Evolutionary conservation across 2,329 filamentous ascomycete genomes (phyloP).

Genomic region (Aureobasidium uvarum): DNA sequence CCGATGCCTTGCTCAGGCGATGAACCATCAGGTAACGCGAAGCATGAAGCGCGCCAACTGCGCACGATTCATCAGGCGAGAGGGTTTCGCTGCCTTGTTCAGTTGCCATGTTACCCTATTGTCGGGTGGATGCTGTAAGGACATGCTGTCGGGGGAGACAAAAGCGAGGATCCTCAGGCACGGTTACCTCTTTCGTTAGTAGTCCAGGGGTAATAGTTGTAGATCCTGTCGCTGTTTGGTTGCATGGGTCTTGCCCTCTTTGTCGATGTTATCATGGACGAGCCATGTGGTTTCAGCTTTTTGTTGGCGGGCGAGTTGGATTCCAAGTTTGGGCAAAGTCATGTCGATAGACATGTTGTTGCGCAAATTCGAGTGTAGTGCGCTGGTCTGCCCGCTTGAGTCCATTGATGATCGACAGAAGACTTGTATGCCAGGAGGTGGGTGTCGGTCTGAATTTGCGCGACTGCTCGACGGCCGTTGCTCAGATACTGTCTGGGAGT

Average conservation of each 20-base stretch:
- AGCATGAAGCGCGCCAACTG: constrained; percentile 10
- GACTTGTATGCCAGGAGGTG: background rate
- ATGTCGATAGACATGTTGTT: background rate
- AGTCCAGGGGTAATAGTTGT: constrained; percentile 1
- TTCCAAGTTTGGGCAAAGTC: background rate
- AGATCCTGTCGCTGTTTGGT: background rate
- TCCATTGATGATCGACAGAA: background rate
- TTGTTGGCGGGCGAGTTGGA: too few species aligned
- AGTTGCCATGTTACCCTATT: background rate
- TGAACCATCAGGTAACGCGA: background rate
- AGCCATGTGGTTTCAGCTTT: background rate
- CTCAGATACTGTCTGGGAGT: constrained; percentile 7
- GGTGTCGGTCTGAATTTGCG: background rate
- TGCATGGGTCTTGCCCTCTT: background rate
- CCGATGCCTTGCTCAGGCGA: constrained; percentile 6
- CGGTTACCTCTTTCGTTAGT: background rate
- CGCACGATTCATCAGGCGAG: constrained; percentile 17
- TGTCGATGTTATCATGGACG: background rate
- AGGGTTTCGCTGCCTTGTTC: background rate
- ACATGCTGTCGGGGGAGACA: background rate
- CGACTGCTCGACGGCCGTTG: background rate
- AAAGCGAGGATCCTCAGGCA: background rate
- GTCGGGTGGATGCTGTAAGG: background rate
- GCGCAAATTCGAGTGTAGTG: background rate
- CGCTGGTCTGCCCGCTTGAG: background rate